phyloP scores from a whole-genome alignment of 345 rosid species.

The Barbarea vulgaris region DNA sequence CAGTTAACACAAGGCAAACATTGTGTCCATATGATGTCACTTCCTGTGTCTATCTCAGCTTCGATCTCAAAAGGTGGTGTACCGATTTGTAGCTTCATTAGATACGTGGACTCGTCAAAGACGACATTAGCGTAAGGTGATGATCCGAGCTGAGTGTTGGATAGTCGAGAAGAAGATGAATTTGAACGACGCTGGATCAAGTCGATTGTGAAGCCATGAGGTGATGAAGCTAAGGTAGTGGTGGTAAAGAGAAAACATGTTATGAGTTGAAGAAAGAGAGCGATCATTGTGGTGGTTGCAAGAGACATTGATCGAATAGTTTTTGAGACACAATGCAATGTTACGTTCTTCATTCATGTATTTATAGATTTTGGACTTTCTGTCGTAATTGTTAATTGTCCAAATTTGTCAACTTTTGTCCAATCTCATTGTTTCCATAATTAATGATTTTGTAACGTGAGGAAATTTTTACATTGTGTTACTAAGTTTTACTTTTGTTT shows the following conservation, averaged over 20 bases:
- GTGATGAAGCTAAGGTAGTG: constrained; percentile 1
- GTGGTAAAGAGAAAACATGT: constrained; percentile 14
- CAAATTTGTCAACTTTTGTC: neutral
- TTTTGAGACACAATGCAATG: neutral
- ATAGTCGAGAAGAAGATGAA: neutral
- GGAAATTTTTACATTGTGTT: neutral
- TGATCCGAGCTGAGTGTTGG: neutral
- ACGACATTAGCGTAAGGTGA: constrained; percentile 16
- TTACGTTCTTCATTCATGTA: constrained; percentile 3
- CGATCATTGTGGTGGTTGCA: neutral
- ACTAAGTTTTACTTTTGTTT: neutral
- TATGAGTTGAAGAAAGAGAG: constrained; percentile 6
- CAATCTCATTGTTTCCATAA: neutral
- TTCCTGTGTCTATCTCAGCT: constrained; percentile 13
- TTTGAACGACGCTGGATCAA: constrained; percentile 18
- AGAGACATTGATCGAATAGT: neutral
- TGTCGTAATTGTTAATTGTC: neutral
- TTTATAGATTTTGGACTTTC: neutral
- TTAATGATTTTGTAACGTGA: neutral
- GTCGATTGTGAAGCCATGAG: constrained; percentile 32
- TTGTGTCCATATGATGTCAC: constrained; percentile 26
- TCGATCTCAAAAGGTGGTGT: constrained; percentile 17
- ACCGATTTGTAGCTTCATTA: constrained; percentile 14
- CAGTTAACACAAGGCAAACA: constrained; percentile 27
- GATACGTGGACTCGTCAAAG: neutral